Evolutionary conservation across 805 yeast genomes (phyloP).

Genomic region (Suhomyces kilbournensis): DNA sequence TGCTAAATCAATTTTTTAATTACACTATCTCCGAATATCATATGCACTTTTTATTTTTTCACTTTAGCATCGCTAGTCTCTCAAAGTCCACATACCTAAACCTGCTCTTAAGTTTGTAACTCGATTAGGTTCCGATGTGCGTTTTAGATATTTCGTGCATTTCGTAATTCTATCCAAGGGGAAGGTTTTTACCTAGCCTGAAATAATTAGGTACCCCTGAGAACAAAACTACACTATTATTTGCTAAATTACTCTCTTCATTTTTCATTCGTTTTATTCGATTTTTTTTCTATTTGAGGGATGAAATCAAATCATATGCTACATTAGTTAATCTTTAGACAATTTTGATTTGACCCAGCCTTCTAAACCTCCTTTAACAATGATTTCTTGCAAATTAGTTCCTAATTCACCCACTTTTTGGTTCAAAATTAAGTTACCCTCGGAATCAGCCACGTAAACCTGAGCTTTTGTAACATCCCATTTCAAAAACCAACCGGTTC

Average conservation of each 20-base stretch:
- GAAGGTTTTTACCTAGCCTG: neutral
- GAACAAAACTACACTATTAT: neutral
- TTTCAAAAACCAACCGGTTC: conserved; percentile 89
- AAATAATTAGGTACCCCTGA: neutral
- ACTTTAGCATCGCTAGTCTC: neutral
- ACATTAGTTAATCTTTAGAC: conserved; percentile 3
- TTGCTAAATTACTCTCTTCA: neutral
- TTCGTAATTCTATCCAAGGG: neutral
- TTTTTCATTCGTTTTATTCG: neutral
- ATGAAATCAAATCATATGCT: conserved; percentile 1
- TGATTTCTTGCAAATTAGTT: conserved; percentile 91
- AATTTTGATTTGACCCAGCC: conserved; percentile 92
- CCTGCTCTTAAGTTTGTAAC: neutral
- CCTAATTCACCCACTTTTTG: conserved; percentile 97
- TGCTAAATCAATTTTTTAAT: neutral
- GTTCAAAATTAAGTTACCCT: conserved; percentile 58
- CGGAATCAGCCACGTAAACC: conserved; percentile 72
- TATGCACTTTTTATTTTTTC: neutral
- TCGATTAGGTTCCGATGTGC: neutral
- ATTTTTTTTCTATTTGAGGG: neutral
- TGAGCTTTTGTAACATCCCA: conserved; percentile 90
- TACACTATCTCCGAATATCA: neutral
- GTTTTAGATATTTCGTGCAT: neutral
- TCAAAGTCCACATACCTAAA: neutral
- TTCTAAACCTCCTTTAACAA: conserved; percentile 95